A percentile compares a stretch with the other conserved stretches of the same genome.
Conservation (phyloP, 2,329 filamentous ascomycete genomes). For the Emericellopsis atlantica region DNA sequence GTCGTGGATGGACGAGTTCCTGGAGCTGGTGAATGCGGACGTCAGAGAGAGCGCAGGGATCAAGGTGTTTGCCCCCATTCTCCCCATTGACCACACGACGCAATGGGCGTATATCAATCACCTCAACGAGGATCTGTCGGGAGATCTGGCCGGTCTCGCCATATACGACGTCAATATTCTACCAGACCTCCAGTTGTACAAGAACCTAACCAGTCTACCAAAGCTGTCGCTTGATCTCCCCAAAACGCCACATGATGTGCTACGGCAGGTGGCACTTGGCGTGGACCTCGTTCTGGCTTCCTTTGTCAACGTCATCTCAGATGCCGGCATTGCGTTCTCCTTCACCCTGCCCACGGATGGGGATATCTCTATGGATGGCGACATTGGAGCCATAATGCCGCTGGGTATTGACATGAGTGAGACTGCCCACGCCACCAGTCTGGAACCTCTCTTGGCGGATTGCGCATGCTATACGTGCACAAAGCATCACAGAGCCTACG, state of each 20-base stretch:
- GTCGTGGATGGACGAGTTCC: slow-evolving; percentile 62
- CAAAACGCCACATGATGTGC: slow-evolving; percentile 59
- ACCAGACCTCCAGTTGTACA: slow-evolving; percentile 45
- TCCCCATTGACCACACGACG: slow-evolving; percentile 61
- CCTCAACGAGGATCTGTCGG: slow-evolving; percentile 49
- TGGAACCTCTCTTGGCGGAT: slow-evolving; percentile 45
- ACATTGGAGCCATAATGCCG: slow-evolving; percentile 16
- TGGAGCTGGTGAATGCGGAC: slow-evolving; percentile 22
- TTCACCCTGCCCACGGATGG: slow-evolving; percentile 55
- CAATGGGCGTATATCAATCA: slow-evolving; percentile 73
- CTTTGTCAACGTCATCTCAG: slow-evolving; percentile 62
- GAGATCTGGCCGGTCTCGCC: slow-evolving; percentile 54
- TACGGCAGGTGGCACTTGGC: slow-evolving; percentile 64
- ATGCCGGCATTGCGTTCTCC: slow-evolving; percentile 72
- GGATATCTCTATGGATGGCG: not conserved
- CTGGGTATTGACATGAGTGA: slow-evolving; percentile 75
- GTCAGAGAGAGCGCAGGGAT: slow-evolving; percentile 15
- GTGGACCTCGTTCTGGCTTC: slow-evolving; percentile 70
- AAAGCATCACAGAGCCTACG: slow-evolving; percentile 72
- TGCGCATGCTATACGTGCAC: slow-evolving; percentile 79
- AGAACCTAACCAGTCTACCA: slow-evolving; percentile 47
- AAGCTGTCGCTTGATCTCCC: slow-evolving; percentile 63
- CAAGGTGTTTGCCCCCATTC: slow-evolving; percentile 50
- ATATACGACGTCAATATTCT: slow-evolving; percentile 65
- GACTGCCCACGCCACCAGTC: slow-evolving; percentile 43